phyloP scores from a whole-genome alignment of 2,329 filamentous ascomycete genomes.

The Triangularia setosa region DNA sequence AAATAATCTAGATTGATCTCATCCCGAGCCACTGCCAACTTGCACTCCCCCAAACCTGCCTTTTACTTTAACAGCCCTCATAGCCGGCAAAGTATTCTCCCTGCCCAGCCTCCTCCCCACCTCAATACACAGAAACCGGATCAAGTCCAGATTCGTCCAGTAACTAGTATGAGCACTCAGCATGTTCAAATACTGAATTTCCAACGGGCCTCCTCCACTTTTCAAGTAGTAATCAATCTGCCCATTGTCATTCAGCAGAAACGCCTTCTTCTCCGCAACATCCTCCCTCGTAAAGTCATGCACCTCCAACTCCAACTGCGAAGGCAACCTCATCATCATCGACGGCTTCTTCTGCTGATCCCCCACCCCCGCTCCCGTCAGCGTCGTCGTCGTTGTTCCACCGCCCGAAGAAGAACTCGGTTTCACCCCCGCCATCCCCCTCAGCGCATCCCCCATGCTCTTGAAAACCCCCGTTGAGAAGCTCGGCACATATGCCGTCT shows the following conservation, averaged over 20 bases:
- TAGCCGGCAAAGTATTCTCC: slow-evolving; percentile 51
- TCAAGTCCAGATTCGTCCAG: slow-evolving; percentile 83
- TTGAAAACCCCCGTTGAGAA: slow-evolving; percentile 62
- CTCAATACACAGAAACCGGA: slow-evolving; percentile 86
- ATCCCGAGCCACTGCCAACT: background rate
- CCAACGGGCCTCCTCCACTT: slow-evolving; percentile 79
- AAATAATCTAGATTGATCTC: background rate
- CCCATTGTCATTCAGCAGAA: slow-evolving; percentile 89
- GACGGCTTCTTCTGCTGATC: slow-evolving; percentile 31
- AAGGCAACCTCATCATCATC: slow-evolving; percentile 50
- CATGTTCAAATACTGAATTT: slow-evolving; percentile 98
- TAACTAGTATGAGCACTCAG: slow-evolving; percentile 92
- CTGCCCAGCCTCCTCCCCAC: slow-evolving; percentile 72
- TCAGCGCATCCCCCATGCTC: slow-evolving; percentile 60
- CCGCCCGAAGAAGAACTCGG: slow-evolving; percentile 22
- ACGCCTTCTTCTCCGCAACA: slow-evolving; percentile 83
- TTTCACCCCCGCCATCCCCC: slow-evolving; percentile 53
- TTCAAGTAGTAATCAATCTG: slow-evolving; percentile 89
- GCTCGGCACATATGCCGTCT: slow-evolving; percentile 73
- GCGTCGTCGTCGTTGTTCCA: slow-evolving; percentile 3
- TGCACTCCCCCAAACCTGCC: slow-evolving; percentile 25
- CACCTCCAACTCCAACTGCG: slow-evolving; percentile 83
- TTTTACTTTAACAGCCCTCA: slow-evolving; percentile 57
- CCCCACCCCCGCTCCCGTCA: background rate
- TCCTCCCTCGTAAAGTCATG: slow-evolving; percentile 94